Conservation (phyloP, 768 basidiomycete genomes). For the Daedaleopsis nitida region DNA sequence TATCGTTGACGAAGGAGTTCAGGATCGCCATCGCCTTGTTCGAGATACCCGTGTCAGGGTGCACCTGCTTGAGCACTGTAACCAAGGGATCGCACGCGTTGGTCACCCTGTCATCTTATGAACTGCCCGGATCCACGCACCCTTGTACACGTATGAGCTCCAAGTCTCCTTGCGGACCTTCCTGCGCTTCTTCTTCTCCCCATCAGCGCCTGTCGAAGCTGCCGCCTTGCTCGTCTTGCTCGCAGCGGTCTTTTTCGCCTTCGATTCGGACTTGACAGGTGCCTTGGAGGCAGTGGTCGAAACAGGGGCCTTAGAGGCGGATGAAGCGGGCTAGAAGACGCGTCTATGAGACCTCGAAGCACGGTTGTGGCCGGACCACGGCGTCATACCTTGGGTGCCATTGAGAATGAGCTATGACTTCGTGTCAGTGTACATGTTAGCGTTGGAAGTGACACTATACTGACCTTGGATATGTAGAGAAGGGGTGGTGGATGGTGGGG, state of each 20-base stretch:
- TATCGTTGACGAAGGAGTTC: constrained; percentile 85
- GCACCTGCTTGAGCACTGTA: constrained; percentile 84
- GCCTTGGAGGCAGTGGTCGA: constrained; percentile 44
- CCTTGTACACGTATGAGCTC: constrained; percentile 86
- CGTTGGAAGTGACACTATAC: not conserved
- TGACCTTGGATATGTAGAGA: constrained; percentile 15
- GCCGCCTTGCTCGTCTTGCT: constrained; percentile 62
- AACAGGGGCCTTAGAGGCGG: constrained; percentile 61
- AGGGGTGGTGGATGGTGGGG: constrained; percentile 21
- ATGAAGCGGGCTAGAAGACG: constrained; percentile 43
- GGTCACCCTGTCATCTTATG: too few relatives aligned
- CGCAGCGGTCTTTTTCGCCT: constrained; percentile 56
- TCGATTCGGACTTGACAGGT: constrained; percentile 35
- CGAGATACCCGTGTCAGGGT: constrained; percentile 92
- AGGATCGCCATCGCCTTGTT: constrained; percentile 87
- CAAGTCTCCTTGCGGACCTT: constrained; percentile 84
- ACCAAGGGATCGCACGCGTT: not conserved
- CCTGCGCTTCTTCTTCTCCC: constrained; percentile 77
- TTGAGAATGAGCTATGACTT: constrained; percentile 16
- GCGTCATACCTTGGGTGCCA: constrained; percentile 32
- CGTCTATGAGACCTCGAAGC: not conserved
- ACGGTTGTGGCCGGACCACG: constrained; percentile 2
- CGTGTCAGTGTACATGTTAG: constrained; percentile 1
- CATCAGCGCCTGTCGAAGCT: constrained; percentile 50
- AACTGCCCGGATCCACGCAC: constrained; percentile 36